Evolutionary conservation across 2,329 filamentous ascomycete genomes (phyloP).

Genomic region (Chaetomium sp.): DNA sequence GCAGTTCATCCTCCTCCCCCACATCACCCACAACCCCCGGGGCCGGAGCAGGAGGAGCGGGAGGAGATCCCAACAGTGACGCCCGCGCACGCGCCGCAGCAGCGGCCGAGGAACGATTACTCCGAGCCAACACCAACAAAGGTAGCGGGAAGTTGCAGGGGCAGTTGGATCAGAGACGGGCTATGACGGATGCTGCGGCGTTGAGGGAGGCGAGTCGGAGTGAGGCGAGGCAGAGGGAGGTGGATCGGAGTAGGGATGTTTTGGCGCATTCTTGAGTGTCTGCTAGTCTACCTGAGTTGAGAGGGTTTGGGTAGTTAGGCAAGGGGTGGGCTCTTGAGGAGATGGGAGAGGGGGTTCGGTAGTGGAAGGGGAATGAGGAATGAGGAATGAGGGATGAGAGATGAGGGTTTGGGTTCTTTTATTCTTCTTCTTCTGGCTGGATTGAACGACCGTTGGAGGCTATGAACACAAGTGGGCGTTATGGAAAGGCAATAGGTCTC

Average conservation of each 20-base stretch:
- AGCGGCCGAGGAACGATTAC: constrained; percentile 71
- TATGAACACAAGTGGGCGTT: too few species aligned
- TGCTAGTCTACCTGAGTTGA: too few species aligned
- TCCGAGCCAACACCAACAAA: not conserved
- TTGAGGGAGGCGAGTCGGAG: constrained; percentile 62
- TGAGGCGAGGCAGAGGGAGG: constrained; percentile 59
- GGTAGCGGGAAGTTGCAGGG: constrained; percentile 57
- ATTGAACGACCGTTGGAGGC: too few species aligned
- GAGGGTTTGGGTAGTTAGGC: too few species aligned
- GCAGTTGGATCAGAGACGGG: constrained; percentile 69
- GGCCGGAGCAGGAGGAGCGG: not conserved
- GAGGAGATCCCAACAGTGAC: constrained; percentile 39
- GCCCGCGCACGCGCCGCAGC: constrained; percentile 67
- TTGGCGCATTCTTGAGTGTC: constrained; percentile 40
- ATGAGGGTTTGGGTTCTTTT: too few species aligned
- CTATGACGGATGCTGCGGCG: constrained; percentile 61
- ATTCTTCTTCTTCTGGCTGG: too few species aligned
- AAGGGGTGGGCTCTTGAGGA: not conserved
- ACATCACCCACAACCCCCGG: not conserved
- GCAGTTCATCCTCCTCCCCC: constrained; percentile 17
- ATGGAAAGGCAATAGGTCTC: too few species aligned
- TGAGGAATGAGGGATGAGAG: too few species aligned
- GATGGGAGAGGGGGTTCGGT: too few species aligned
- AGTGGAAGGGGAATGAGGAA: too few species aligned
- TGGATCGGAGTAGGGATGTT: constrained; percentile 54